Base-by-base conservation (phyloP, 768 basidiomycete genomes). In the Russula foetens region DNA sequence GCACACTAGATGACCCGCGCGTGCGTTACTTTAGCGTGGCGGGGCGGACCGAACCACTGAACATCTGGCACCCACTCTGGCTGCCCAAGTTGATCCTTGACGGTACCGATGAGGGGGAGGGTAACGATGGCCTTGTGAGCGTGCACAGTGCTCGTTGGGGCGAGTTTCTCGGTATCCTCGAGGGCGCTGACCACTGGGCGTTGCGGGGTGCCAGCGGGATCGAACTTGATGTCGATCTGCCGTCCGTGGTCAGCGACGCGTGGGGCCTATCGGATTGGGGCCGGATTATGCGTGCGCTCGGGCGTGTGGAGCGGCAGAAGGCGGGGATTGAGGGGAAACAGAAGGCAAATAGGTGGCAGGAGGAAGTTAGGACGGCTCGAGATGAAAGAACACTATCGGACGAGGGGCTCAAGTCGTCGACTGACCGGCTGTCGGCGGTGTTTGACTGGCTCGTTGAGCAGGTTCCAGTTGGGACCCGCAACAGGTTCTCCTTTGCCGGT, bases 171-270 rank as follows among this genome's bases (percentile, higher is more conserved):
- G 97, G 97, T 4, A 83, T 83, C 19, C 77, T 98, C 68, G 89
- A 96, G 64, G 88, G 86, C 1, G 88, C 86, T 67, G 94, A 99
- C 76, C 97, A 99, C 69, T 99, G 97, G 97, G 89, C 96, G 67
- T 81, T 98, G 70, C 76, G 97, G 63, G 97, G 96, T 0, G 86
- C 91, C 23, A 74, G 86, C n/a, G 91, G 93, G 4, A 75, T 86
- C 66, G 89, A 86, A 58, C 77, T 82, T 50, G 83, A 77, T 48
- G 76, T 85, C 1, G 83, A 89, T 64, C 71, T 84, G 19, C 81
- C 79, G 21, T 81, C 77, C 29, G 74, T 79, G 31, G 59, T 62
- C 73, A 79, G 80, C 63, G 80, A 68, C 69, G 82, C 67, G 63
- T 81, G 70, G 79, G 66, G 69, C 12, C 47, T 76, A 4, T 71